These are phyloP conservation scores for Acanthamoeba sp. DNA, from an alignment of 208 protist genomes.

Conservation along the genomic window DNA sequence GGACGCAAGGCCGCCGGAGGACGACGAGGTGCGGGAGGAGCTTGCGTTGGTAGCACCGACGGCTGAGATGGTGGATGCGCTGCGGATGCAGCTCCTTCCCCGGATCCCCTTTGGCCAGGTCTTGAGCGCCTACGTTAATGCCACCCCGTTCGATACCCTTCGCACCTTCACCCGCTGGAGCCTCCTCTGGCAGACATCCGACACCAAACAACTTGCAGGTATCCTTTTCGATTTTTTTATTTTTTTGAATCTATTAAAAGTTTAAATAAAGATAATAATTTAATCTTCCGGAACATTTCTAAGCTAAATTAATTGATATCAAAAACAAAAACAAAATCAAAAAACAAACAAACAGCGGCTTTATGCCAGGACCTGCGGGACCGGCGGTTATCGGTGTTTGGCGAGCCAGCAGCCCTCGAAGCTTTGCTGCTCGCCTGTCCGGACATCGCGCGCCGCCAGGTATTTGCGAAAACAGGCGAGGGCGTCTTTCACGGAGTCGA, in stretches of 20 bases:
- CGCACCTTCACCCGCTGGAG: background rate
- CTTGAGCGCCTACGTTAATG: background rate
- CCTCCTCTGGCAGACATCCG: background rate
- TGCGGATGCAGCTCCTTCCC: background rate
- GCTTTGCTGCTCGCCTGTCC: background rate
- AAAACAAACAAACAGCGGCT: background rate
- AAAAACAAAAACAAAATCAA: too few species aligned
- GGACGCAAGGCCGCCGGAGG: background rate
- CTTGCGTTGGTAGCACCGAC: background rate
- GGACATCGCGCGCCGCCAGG: background rate
- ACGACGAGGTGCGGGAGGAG: background rate
- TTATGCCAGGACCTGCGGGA: background rate
- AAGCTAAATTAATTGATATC: background rate
- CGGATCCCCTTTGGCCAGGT: conserved; percentile 24
- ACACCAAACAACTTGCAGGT: background rate
- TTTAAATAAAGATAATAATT: background rate
- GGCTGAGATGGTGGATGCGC: background rate
- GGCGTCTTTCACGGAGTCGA: conserved; percentile 31
- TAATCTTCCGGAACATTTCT: too few species aligned
- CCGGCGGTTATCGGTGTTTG: background rate
- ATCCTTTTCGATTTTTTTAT: background rate
- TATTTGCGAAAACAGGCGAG: background rate
- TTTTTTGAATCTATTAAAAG: background rate
- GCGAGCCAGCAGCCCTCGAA: background rate
- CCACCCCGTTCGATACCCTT: conserved; percentile 20